Evolutionary conservation across 768 basidiomycete species (phyloP).

Genomic region (Mycena kentingensis): DNA sequence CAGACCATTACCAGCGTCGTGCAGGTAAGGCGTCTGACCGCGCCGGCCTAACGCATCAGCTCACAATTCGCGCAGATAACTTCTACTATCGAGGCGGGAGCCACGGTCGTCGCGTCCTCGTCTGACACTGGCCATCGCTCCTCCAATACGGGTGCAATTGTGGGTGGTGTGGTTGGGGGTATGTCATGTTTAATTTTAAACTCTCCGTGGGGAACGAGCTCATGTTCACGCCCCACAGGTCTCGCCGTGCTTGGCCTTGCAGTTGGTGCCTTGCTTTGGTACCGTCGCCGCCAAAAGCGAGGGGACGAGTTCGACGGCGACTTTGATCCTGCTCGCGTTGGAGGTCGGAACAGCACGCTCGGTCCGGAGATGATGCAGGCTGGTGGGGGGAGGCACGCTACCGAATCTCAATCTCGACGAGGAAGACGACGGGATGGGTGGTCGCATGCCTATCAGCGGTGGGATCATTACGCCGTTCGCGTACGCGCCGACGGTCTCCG

Average conservation of each 20-base stretch:
- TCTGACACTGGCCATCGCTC: constrained; percentile 4
- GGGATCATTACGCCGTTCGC: constrained; percentile 19
- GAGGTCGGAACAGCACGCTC: constrained; percentile 4
- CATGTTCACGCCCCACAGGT: constrained; percentile 26
- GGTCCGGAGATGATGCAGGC: constrained; percentile 16
- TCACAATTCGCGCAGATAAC: constrained; percentile 12
- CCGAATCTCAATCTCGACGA: constrained; percentile 19
- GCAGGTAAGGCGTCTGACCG: neutral
- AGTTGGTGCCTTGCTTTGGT: constrained; percentile 12
- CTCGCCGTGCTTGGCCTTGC: constrained; percentile 24
- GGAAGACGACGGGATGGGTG: constrained; percentile 21
- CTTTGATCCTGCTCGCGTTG: constrained; percentile 23
- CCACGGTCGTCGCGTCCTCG: constrained; percentile 8
- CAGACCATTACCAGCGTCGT: constrained; percentile 15
- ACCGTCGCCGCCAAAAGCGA: constrained; percentile 12
- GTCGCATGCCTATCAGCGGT: constrained; percentile 15
- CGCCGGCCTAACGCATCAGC: neutral
- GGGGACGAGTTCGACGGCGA: constrained; percentile 21
- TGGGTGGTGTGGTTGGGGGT: constrained; percentile 42
- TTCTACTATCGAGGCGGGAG: constrained; percentile 14
- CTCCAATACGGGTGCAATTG: constrained; percentile 35
- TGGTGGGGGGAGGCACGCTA: constrained; percentile 17
- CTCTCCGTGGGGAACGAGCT: neutral
- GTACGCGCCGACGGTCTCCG: constrained; percentile 12
- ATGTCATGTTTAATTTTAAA: too few species aligned